These are phyloP conservation scores for Firmiana major DNA, from an alignment of 345 rosid species.

Conservation along the genomic window DNA sequence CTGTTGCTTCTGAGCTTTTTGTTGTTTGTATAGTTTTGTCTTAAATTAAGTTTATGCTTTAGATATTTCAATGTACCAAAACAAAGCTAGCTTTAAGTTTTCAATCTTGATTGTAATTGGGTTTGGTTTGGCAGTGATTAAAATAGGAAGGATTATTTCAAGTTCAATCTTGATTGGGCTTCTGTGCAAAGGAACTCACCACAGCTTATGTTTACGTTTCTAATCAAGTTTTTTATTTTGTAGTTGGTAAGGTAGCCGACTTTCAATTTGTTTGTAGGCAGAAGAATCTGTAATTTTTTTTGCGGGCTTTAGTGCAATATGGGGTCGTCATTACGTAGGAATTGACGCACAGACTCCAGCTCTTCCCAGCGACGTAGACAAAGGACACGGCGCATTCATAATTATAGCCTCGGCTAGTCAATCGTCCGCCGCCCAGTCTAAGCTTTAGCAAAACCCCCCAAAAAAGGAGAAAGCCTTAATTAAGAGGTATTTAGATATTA, in stretches of 20 bases:
- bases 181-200: not conserved
- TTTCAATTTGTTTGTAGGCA: not conserved
- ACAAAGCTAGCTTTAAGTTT: not conserved
- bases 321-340: no score
- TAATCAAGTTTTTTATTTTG: not conserved
- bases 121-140: not conserved
- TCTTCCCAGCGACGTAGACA: no score
- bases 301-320: no score
- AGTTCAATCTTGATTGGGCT: not conserved
- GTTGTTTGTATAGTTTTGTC: not conserved
- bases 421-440: no score
- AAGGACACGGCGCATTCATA: no score
- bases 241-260: slow-evolving; percentile 9
- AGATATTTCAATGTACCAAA: not conserved
- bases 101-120: no score
- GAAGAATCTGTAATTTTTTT: not conserved
- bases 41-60: not conserved
- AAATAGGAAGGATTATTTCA: not conserved
- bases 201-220: no score
- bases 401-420: no score
- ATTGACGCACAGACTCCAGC: no score
- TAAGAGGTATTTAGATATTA: no score
- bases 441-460: no score
- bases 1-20: not conserved
- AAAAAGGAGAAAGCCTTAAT: no score